A percentile compares a stretch with the other conserved stretches of the same genome.
Evolutionary conservation across 2,329 filamentous ascomycete species (phyloP).

Genomic region (Lasiodiplodia theobromae): DNA sequence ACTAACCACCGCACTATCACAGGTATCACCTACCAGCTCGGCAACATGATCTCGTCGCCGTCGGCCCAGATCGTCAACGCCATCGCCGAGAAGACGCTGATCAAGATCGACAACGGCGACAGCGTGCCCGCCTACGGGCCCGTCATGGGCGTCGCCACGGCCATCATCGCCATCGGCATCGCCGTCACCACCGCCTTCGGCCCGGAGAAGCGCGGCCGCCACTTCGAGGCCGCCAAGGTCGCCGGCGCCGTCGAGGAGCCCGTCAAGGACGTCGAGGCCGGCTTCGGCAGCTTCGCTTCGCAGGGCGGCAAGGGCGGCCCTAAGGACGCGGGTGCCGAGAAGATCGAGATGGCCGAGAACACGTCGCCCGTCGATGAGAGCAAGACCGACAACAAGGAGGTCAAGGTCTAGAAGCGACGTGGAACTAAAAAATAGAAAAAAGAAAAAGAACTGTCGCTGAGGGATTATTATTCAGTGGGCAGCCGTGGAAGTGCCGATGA

Average conservation of each 20-base stretch:
- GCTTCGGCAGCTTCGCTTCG: constrained; percentile 1
- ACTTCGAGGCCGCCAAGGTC: constrained; percentile 68
- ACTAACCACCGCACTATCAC: background rate
- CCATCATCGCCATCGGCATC: constrained; percentile 77
- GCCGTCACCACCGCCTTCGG: constrained; percentile 72
- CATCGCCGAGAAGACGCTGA: constrained; percentile 63
- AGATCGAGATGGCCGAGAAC: constrained; percentile 22
- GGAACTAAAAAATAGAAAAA: background rate
- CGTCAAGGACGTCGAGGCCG: constrained; percentile 26
- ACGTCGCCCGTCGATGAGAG: background rate
- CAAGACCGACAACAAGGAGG: background rate
- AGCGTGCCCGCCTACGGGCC: constrained; percentile 74
- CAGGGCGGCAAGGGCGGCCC: background rate
- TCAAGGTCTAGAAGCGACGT: background rate
- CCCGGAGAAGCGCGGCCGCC: constrained; percentile 74
- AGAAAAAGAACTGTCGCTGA: background rate
- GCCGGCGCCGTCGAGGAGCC: constrained; percentile 51
- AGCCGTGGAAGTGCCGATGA: background rate
- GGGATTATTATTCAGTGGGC: no score
- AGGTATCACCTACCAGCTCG: constrained; percentile 74
- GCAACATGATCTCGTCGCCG: constrained; percentile 76
- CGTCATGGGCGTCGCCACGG: constrained; percentile 77
- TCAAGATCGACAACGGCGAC: constrained; percentile 63
- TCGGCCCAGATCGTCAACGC: constrained; percentile 81
- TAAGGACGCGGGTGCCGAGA: constrained; percentile 1